Evolutionary conservation across 2,329 filamentous ascomycete genomes (phyloP).

Genomic region (Trichoderma sp.): DNA sequence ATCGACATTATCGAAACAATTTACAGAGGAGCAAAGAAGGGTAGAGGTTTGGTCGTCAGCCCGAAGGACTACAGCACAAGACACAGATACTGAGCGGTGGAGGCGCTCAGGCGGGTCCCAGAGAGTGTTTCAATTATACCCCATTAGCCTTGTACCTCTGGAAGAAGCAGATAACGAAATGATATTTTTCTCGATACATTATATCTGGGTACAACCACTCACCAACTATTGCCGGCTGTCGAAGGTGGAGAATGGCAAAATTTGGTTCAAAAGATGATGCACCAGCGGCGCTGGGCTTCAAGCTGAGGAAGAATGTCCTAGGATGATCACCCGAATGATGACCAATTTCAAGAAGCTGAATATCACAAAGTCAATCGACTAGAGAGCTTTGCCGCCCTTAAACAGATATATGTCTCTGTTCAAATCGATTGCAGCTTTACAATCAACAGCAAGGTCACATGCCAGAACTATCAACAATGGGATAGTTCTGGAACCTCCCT

Average conservation of each 20-base stretch:
- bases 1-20: conserved; percentile 99
- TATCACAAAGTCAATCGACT: background rate
- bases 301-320: background rate
- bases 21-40: conserved; percentile 98
- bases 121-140: conserved; percentile 20
- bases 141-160: background rate
- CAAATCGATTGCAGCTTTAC: background rate
- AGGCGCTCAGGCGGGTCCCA: background rate
- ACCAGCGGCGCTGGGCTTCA: background rate
- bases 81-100: conserved; percentile 28
- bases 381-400: background rate
- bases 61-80: conserved; percentile 66
- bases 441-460: background rate
- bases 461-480: background rate
- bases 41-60: conserved; percentile 91
- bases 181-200: background rate
- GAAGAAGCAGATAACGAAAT: background rate
- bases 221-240: too few species aligned
- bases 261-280: background rate
- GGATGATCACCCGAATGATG: background rate
- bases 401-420: background rate
- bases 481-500: background rate
- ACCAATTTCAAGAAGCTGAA: background rate
- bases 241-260: background rate
- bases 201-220: background rate